Evolutionary conservation across 805 yeast species (phyloP), one percentile per base, ranked within the genome.

Genomic region (Wickerhamomyces bisporus): DNA sequence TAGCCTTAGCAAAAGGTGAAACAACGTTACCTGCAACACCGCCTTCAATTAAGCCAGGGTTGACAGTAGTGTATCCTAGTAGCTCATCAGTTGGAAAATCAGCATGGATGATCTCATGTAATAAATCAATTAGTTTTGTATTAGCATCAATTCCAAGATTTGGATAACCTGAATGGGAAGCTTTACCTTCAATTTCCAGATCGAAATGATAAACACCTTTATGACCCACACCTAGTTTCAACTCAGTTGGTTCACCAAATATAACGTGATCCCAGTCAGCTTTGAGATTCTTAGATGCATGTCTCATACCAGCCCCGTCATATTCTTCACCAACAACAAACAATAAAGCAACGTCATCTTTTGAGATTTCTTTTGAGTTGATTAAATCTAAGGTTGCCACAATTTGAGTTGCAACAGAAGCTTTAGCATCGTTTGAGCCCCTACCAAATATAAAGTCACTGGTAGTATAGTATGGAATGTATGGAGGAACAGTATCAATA

Each of bases 211-310:
- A 71, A 26, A 67, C 60, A 13, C 86, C 86, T 57, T 81, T 81
- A 52, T 81, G 89, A 11, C 87, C 88, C 5, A 72, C 73, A 12
- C 83, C 86, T 16, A 81, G 62, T 48, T 75, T 78, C 52, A 72
- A 64, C 46, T 80, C 86, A 0, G 89, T 81, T 10, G 89, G 89
- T 55, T 81, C 89, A 11, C 88, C 88, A 59, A 81, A 81, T 23
- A 82, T 68, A 13, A 72, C 87, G 9, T 73, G 48, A 10, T 74
- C 73, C 85, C 85, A 81, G 8, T 57, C 52, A 9, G 65, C 66
- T 16, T 67, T 63, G 12, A 52, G 27, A 23, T 46, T 9, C 1
- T 36, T 32, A 45, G 65, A 57, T 4, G 75, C 81, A 13, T 51
- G 40, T 21, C 35, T 48, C 85, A 81, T 81, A 12, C 89, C 89